Conservation (phyloP, 345 rosid genomes). For the Populus euphratica region DNA sequence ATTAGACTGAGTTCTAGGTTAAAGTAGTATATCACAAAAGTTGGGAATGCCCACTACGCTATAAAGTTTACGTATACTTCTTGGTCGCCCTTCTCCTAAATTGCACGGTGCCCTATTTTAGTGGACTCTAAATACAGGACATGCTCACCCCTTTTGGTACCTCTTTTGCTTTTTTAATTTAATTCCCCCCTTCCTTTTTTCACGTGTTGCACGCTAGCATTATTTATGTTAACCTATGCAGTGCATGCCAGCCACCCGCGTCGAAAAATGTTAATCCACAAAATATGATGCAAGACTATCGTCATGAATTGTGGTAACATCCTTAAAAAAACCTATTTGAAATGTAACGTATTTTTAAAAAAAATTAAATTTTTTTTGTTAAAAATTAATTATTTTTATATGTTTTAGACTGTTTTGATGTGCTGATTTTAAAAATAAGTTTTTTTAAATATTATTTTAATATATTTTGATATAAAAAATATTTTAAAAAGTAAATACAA, state of each 20-base stretch:
- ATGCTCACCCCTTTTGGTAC: constrained; percentile 7
- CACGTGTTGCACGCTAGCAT: constrained; percentile 43
- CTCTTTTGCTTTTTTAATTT: constrained; percentile 20
- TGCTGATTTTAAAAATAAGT: too few relatives aligned
- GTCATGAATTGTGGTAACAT: neutral
- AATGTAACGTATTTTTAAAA: too few relatives aligned
- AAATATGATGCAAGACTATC: neutral
- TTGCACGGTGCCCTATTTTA: constrained; percentile 12
- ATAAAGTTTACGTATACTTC: neutral
- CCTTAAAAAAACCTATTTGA: too few relatives aligned
- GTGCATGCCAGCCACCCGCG: constrained; percentile 31
- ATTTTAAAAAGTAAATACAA: too few relatives aligned
- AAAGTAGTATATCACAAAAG: constrained; percentile 11
- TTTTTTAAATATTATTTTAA: too few relatives aligned
- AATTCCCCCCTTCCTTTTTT: constrained; percentile 31
- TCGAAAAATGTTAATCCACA: constrained; percentile 15
- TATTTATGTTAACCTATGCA: constrained; percentile 12
- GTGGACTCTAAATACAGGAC: constrained; percentile 26
- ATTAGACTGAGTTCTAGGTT: constrained; percentile 22
- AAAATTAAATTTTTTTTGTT: too few relatives aligned
- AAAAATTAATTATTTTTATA: too few relatives aligned
- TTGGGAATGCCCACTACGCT: constrained; percentile 3
- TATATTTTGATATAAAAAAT: too few relatives aligned
- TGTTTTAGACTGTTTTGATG: too few relatives aligned
- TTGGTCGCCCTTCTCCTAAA: constrained; percentile 9